Evolutionary conservation across 2,329 filamentous ascomycete genomes (phyloP).

Genomic region (Aspergillus sojae): DNA sequence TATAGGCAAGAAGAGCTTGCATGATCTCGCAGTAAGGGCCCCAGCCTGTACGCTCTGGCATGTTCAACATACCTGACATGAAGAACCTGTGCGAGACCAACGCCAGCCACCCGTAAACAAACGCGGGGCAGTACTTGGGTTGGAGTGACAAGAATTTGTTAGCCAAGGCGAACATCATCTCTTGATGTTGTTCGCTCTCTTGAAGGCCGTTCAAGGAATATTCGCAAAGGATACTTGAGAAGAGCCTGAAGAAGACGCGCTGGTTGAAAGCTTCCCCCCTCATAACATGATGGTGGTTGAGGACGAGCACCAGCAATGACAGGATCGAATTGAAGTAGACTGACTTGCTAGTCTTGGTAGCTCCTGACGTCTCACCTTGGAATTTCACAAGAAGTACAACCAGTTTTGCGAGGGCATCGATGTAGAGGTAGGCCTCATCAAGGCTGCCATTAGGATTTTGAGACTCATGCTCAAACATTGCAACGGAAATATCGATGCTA

Average conservation of each 20-base stretch:
- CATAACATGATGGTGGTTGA: conserved; percentile 83
- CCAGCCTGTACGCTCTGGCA: conserved; percentile 74
- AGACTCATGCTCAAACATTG: conserved; percentile 73
- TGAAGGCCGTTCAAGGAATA: conserved; percentile 63
- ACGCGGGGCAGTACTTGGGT: conserved; percentile 76
- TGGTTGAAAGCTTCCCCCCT: conserved; percentile 82
- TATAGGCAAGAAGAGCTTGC: conserved; percentile 70
- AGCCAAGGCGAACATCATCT: conserved; percentile 73
- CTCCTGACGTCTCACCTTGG: conserved; percentile 63
- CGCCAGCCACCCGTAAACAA: conserved; percentile 81
- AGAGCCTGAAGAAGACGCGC: conserved; percentile 86
- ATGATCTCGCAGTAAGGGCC: conserved; percentile 72
- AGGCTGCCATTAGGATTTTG: conserved; percentile 63
- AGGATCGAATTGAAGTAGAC: conserved; percentile 77
- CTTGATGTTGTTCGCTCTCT: conserved; percentile 63
- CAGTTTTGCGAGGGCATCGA: conserved; percentile 82
- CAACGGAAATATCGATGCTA: conserved; percentile 77
- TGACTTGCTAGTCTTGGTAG: conserved; percentile 64
- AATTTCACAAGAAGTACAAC: conserved; percentile 75
- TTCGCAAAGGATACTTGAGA: conserved; percentile 81
- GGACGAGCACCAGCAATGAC: conserved; percentile 74
- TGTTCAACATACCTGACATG: conserved; percentile 73
- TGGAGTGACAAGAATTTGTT: conserved; percentile 72
- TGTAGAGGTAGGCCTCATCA: conserved; percentile 62
- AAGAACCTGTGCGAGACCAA: conserved; percentile 85